Percentiles rank a stretch among this genome's conserved stretches.
Conservation (phyloP, 352 stramenopile species). For the Hyphochytrium catenoides region DNA sequence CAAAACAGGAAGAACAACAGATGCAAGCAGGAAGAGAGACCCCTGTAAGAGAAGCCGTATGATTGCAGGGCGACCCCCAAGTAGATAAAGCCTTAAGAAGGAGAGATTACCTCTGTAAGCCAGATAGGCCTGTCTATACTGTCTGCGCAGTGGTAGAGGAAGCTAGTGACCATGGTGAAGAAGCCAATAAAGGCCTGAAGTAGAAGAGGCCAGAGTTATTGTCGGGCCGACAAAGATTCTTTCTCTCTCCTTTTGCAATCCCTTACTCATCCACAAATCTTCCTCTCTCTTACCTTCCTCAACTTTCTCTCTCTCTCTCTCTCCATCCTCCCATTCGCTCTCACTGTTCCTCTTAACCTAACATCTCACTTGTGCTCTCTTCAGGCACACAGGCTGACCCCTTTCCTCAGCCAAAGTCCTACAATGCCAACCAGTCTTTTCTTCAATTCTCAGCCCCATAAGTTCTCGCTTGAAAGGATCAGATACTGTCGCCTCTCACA, state of each 20-base stretch:
- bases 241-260: neutral
- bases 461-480: too few relatives aligned
- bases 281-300: too few relatives aligned
- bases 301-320: too few relatives aligned
- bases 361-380: neutral
- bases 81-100: too few relatives aligned
- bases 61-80: too few relatives aligned
- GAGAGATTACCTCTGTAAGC: conserved; percentile 28
- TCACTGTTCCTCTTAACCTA: too few relatives aligned
- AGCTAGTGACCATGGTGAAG: conserved; percentile 49
- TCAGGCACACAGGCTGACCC: conserved; percentile 1
- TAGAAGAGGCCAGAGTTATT: neutral
- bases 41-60: too few relatives aligned
- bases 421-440: neutral
- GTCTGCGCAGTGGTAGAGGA: conserved; percentile 46
- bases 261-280: neutral
- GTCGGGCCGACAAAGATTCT: neutral
- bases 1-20: too few relatives aligned
- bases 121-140: conserved; percentile 39
- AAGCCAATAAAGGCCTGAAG: conserved; percentile 34
- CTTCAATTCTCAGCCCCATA: too few relatives aligned
- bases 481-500: neutral
- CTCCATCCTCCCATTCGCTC: too few relatives aligned
- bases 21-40: too few relatives aligned
- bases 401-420: neutral